These are phyloP conservation scores for Eucalyptus tenuipes DNA, from an alignment of 345 rosid genomes.

Conservation along the genomic window DNA sequence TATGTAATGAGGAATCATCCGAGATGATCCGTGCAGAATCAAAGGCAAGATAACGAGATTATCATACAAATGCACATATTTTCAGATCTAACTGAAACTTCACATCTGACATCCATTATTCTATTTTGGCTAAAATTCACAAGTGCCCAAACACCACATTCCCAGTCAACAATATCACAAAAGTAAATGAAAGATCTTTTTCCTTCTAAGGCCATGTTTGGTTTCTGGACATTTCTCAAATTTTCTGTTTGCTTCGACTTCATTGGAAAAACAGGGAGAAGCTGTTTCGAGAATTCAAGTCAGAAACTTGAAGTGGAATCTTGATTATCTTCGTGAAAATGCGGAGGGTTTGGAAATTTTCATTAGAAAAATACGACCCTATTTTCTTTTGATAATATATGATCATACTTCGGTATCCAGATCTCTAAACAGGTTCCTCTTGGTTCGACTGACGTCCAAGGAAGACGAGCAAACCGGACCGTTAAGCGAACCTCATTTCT, in stretches of 20 bases:
- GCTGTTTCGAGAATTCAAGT: not conserved
- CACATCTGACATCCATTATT: not conserved
- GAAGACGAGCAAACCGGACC: not conserved
- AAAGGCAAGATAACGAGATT: not conserved
- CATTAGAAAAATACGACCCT: not conserved
- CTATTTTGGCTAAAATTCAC: not conserved
- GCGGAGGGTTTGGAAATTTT: not conserved
- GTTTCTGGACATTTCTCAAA: not conserved
- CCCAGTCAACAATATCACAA: not conserved
- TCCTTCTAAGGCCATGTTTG: not conserved
- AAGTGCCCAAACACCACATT: not conserved
- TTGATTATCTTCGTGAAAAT: not conserved
- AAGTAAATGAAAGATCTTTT: not conserved
- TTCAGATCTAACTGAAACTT: not conserved
- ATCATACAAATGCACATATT: not conserved
- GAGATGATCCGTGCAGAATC: not conserved
- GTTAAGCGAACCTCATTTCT: not conserved
- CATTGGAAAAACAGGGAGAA: not conserved
- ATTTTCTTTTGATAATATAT: not conserved
- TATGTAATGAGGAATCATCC: not conserved
- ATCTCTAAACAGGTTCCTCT: not conserved
- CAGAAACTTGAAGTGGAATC: not conserved
- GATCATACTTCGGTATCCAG: not conserved
- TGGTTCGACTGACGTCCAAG: not conserved
- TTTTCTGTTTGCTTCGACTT: not conserved